Base-by-base conservation (phyloP, 2,329 filamentous ascomycete genomes). In the Fusarium tanahbumbuense region DNA sequence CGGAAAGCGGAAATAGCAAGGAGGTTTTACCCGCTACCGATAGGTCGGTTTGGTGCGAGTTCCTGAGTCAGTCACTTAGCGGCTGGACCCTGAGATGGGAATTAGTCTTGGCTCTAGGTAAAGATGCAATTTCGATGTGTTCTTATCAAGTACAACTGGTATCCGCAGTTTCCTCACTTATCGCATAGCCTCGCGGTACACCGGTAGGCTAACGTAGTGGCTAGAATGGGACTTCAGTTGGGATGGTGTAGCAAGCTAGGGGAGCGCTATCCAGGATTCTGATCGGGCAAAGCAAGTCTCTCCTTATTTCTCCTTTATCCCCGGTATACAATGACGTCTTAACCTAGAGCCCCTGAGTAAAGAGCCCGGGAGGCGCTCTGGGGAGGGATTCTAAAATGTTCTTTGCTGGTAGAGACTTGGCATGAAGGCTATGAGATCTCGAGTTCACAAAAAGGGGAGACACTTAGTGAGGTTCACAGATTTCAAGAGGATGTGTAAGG, bases 41-140 rank as follows among this genome's bases (percentile, higher is more conserved):
- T 37, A 13, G 20, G n/a, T 41, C 22, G 49, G 56, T 34, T 55
- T 32, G 28, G 23, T 45, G 25, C 4, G 13, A 30, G 23, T 34
- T 27, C 18, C 28, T 42, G 23, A 56, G 18, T 48, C 47, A 47
- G 22, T 41, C 32, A 5, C 48, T 34, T 48, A 60, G 57, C 18
- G 27, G 22, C 34, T 48, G 34, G 42, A 48, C 27, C 42, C 49
- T 27, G 49, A 50, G 48, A 34, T 50, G 42, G 23, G 48, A 22
- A 25, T 53, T 60, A 54, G 59, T 54, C 30, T 53, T 9, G 45
- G 34, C 27, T 41, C n/a, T 40, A 45, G 25, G 30, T 23, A 22
- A 18, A 28, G 32, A 52, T 30, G 13, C 8, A 32, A 46, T 61
- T 62, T 59, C n/a, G 45, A 25, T 18, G 23, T 28, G 13, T 53